Evolutionary conservation across 805 yeast species (phyloP).

Genomic region (Metschnikowia santaceciliae): DNA sequence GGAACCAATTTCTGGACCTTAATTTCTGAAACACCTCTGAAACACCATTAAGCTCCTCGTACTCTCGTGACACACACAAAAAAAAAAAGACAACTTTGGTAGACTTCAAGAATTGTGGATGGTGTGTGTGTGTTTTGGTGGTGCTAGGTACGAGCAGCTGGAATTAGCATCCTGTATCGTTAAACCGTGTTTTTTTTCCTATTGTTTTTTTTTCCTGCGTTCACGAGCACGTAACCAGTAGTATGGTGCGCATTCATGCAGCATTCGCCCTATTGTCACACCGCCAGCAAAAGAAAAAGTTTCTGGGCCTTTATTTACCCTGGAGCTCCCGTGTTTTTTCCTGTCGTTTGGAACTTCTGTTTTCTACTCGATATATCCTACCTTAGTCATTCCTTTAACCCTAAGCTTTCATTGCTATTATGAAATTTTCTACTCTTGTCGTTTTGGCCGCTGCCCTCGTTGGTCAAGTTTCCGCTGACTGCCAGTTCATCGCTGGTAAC

Average conservation of each 20-base stretch:
- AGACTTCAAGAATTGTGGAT: too few species aligned
- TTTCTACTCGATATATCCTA: slow-evolving; percentile 11
- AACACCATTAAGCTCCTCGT: too few species aligned
- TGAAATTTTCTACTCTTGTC: slow-evolving; percentile 17
- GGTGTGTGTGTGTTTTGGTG: too few species aligned
- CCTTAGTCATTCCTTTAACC: slow-evolving; percentile 14
- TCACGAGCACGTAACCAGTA: background rate
- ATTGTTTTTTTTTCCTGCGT: slow-evolving; percentile 2
- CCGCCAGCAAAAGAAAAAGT: slow-evolving; percentile 3
- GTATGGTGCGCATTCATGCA: background rate
- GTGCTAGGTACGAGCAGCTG: background rate
- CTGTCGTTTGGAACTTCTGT: slow-evolving; percentile 4
- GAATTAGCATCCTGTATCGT: slow-evolving; percentile 1
- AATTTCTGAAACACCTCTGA: too few species aligned
- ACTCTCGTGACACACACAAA: too few species aligned
- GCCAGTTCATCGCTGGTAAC: slow-evolving; percentile 61
- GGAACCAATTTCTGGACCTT: too few species aligned
- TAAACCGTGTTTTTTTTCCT: slow-evolving; percentile 2
- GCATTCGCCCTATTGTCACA: background rate
- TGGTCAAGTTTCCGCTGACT: slow-evolving; percentile 29
- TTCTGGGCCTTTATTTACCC: slow-evolving; percentile 2
- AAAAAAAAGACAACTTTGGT: too few species aligned
- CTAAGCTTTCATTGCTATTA: slow-evolving; percentile 4
- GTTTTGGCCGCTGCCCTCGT: slow-evolving; percentile 16
- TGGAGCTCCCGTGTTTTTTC: background rate